A percentile compares a stretch with the other conserved stretches of the same genome.
Conservation (phyloP, 352 stramenopile genomes). For the Globisporangium mamillatum region DNA sequence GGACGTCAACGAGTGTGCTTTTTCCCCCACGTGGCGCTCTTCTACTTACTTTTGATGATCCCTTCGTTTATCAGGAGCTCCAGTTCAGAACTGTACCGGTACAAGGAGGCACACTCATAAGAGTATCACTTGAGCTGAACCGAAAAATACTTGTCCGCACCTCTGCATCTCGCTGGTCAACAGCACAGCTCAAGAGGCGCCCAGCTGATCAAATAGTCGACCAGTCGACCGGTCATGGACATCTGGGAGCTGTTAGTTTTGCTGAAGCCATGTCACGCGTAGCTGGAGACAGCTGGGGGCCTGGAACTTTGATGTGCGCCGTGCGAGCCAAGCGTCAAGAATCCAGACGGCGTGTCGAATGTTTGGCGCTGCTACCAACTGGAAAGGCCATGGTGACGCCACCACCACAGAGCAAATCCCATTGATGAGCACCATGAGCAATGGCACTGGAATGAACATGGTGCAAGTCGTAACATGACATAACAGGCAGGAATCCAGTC, state of each 20-base stretch:
- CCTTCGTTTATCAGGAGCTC: slow-evolving; percentile 4
- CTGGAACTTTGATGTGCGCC: not conserved
- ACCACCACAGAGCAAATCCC: not conserved
- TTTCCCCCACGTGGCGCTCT: not conserved
- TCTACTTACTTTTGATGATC: not conserved
- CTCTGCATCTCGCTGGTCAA: slow-evolving; percentile 10
- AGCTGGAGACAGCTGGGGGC: not conserved
- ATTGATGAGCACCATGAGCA: not conserved
- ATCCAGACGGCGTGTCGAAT: not conserved
- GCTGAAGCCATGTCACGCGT: slow-evolving; percentile 3
- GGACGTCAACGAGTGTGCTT: not conserved
- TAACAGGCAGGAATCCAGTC: not conserved
- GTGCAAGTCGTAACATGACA: not conserved
- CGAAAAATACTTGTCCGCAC: not conserved
- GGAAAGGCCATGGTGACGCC: not conserved
- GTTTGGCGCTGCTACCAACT: not conserved
- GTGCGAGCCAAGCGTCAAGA: not conserved
- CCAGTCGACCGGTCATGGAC: not conserved
- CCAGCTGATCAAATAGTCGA: not conserved
- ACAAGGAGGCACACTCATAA: slow-evolving; percentile 11
- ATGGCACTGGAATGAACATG: not conserved
- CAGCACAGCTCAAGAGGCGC: not conserved
- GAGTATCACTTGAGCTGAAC: slow-evolving; percentile 8
- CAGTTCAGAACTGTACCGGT: slow-evolving; percentile 1
- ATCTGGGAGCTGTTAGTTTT: not conserved